Evolutionary conservation across 2,329 filamentous ascomycete genomes (phyloP), one percentile per base, ranked within the genome.

Genomic region (Fusarium metavorans): DNA sequence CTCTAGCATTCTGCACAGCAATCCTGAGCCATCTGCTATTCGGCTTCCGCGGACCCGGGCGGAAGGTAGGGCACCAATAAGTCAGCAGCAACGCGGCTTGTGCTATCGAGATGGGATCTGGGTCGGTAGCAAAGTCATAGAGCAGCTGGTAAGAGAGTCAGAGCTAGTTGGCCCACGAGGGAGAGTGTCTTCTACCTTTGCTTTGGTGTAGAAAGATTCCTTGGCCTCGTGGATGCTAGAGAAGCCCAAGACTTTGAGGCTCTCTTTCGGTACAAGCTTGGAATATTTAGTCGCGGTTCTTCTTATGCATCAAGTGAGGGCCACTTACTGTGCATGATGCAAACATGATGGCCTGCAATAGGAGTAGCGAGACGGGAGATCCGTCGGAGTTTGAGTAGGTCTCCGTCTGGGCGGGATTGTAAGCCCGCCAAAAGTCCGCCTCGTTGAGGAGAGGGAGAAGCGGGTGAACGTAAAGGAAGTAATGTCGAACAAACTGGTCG

Each of bases 301-400:
- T 2, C 11, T 23, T 18, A 34, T 32, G 7, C 27, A 30, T 23
- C 30, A 10, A 11, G 18, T 7, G 2, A 60, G 16, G 25, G 16
- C 13, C 20, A 72, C 74, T 3, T 66, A 76, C 74, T 9, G 74
- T 75, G n/a, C 68, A 76, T 2, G 74, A 67, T 23, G 71, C 74
- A 65, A 76, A 76, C 65, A 76, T 70, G 61, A 76, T 76, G 0
- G 74, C 73, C 27, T 76, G 74, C 6, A 76, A 1, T 2, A 76
- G 5, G 6, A 76, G 57, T 57, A 76, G 56, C 1, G 73, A 76
- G 9, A 75, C 70, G 0, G 68, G 74, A 6, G 64, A 64, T 1
- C 68, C 74, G 4, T 45, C n/a, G 3, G 43, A 45, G 7, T 10
- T n/a, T 7, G 34, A 34, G 25, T 16, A 34, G n/a, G 39, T 50